These are phyloP conservation scores for Dittrichia graveolens DNA, from an alignment of 129 eudicot species.

Conservation along the genomic window DNA sequence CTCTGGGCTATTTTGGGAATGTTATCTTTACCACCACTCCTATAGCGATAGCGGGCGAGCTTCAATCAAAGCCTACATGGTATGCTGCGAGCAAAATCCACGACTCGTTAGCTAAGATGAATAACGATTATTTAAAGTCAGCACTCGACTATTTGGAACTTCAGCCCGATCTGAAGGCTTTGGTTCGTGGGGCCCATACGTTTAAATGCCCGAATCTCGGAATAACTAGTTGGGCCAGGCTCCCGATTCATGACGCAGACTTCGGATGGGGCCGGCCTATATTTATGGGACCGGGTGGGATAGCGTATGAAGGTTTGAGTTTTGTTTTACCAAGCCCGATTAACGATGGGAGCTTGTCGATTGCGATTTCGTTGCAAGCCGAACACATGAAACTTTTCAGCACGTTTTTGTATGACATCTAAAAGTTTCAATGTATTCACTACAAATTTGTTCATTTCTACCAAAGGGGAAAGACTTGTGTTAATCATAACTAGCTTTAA, in stretches of 20 bases:
- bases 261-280: slow-evolving; percentile 83
- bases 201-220: slow-evolving; percentile 73
- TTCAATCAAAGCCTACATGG: slow-evolving; percentile 54
- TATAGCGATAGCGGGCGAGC: slow-evolving; percentile 46
- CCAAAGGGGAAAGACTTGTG: neutral
- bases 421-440: slow-evolving; percentile 15
- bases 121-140: slow-evolving; percentile 57
- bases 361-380: slow-evolving; percentile 31
- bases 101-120: slow-evolving; percentile 43
- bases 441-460: slow-evolving; percentile 6
- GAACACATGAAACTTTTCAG: slow-evolving; percentile 61
- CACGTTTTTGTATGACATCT: slow-evolving; percentile 56
- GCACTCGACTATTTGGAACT: slow-evolving; percentile 59
- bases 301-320: slow-evolving; percentile 37
- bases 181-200: slow-evolving; percentile 73
- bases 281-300: slow-evolving; percentile 83
- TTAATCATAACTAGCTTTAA: too few species aligned
- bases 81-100: slow-evolving; percentile 43
- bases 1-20: slow-evolving; percentile 63
- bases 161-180: slow-evolving; percentile 61
- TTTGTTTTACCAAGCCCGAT: slow-evolving; percentile 35
- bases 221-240: slow-evolving; percentile 70
- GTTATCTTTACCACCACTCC: slow-evolving; percentile 64
- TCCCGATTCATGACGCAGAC: slow-evolving; percentile 81
- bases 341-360: slow-evolving; percentile 37